phyloP scores from a whole-genome alignment of 345 rosid genomes.

The Euphorbia peplus region DNA sequence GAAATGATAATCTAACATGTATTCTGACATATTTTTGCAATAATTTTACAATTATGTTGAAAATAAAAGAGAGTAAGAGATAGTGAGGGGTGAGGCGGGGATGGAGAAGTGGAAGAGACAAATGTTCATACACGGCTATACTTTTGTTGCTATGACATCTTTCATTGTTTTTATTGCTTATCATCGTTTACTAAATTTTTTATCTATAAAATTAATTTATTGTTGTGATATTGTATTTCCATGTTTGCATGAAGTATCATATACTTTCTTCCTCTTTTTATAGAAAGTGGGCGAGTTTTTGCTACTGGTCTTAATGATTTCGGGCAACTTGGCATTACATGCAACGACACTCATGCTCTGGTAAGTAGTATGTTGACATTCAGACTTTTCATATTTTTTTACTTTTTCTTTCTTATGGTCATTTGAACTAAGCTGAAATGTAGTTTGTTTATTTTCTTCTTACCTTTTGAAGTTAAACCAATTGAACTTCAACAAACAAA shows the following conservation, averaged over 20 bases:
- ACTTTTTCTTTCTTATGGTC: not conserved
- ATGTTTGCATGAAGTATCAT: slow-evolving; percentile 19
- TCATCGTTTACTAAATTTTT: not conserved
- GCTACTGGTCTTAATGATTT: slow-evolving; percentile 89
- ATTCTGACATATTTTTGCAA: not conserved
- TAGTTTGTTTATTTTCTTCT: not conserved
- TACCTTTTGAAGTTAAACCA: not conserved
- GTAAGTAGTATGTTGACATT: slow-evolving; percentile 38
- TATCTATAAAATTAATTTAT: slow-evolving; percentile 2
- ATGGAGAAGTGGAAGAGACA: not conserved
- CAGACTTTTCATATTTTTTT: not conserved
- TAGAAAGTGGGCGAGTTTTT: slow-evolving; percentile 79
- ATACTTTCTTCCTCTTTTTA: slow-evolving; percentile 17
- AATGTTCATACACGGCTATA: not conserved
- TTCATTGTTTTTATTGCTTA: not conserved
- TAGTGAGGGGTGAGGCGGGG: not conserved
- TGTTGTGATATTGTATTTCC: slow-evolving; percentile 10
- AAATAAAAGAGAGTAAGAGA: not conserved
- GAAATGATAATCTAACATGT: not conserved
- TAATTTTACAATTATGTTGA: not conserved
- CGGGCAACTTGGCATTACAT: slow-evolving; percentile 75
- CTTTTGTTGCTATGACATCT: not conserved
- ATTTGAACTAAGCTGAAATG: not conserved
- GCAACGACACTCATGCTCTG: slow-evolving; percentile 40
- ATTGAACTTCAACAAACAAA: not conserved